These are phyloP conservation scores for Podila epicladia DNA, from an alignment of 192 early-diverging fungal species.

Conservation along the genomic window DNA sequence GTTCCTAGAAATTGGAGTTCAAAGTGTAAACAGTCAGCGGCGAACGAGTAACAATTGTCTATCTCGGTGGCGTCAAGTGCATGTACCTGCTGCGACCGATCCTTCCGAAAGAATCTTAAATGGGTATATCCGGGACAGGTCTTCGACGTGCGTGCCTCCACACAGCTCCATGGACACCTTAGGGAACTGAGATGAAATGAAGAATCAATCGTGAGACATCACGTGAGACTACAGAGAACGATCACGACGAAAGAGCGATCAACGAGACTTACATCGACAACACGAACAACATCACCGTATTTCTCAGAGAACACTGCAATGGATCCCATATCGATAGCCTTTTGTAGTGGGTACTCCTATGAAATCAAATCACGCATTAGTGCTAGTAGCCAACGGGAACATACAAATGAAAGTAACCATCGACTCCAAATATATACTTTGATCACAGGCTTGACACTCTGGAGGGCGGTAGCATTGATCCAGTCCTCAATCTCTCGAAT, in stretches of 20 bases:
- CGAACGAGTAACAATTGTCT: background rate
- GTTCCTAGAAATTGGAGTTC: constrained; percentile 31
- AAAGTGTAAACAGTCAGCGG: background rate
- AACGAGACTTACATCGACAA: constrained; percentile 58
- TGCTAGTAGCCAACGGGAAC: background rate
- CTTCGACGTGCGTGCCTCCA: constrained; percentile 67
- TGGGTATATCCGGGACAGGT: constrained; percentile 57
- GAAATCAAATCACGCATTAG: background rate
- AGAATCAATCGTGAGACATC: background rate
- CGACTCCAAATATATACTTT: constrained; percentile 3
- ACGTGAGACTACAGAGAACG: background rate
- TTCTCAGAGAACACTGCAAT: constrained; percentile 65
- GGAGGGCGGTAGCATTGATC: constrained; percentile 57
- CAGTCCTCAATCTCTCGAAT: constrained; percentile 58
- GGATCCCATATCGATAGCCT: constrained; percentile 62
- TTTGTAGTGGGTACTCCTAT: constrained; percentile 53
- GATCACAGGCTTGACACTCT: constrained; percentile 45
- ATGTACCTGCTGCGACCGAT: constrained; percentile 66
- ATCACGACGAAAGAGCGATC: background rate
- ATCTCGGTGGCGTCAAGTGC: background rate
- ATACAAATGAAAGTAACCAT: too few species aligned
- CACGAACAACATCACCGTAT: constrained; percentile 63
- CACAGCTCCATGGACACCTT: constrained; percentile 64
- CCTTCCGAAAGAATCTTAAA: constrained; percentile 64
- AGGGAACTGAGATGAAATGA: constrained; percentile 25